Percentiles rank a stretch among this genome's conserved stretches.
Conservation (phyloP, 495 filamentous ascomycete genomes). For the Saxispiralis lemnorum region DNA sequence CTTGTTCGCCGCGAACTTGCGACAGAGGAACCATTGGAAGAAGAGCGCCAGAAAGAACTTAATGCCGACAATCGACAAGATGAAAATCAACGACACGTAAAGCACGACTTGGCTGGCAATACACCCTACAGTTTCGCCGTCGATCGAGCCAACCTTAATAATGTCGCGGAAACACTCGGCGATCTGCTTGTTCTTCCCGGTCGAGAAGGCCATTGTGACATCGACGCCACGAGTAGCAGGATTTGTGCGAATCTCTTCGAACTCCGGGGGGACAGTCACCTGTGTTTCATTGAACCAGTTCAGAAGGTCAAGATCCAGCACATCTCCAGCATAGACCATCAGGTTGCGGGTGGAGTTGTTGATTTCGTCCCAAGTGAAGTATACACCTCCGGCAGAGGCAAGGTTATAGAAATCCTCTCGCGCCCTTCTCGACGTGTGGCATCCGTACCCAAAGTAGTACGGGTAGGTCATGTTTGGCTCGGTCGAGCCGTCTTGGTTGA, state of each 20-base stretch:
- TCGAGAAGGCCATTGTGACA: conserved; percentile 73
- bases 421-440: conserved; percentile 55
- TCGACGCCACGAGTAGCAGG: conserved; percentile 66
- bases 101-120: conserved; percentile 95
- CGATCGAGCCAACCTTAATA: conserved; percentile 86
- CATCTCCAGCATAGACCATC: conserved; percentile 81
- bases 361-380: conserved; percentile 90
- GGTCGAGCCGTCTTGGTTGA: conserved; percentile 84
- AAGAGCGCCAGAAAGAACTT: conserved; percentile 81
- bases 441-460: conserved; percentile 71
- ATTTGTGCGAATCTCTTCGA: conserved; percentile 66
- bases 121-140: conserved; percentile 91
- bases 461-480: conserved; percentile 53
- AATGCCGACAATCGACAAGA: conserved; percentile 68
- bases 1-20: conserved; percentile 59
- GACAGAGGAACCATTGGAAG: conserved; percentile 89
- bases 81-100: conserved; percentile 84
- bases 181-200: conserved; percentile 53
- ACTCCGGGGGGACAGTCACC: conserved; percentile 59
- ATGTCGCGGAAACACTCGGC: conserved; percentile 80
- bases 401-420: conserved; percentile 60
- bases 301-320: conserved; percentile 81
- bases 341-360: conserved; percentile 77
- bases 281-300: conserved; percentile 76
- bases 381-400: conserved; percentile 51